Evolutionary conservation across 2,329 filamentous ascomycete species (phyloP), one percentile per base, ranked within the genome.

Genomic region (Ascochyta viciae-villosae): DNA sequence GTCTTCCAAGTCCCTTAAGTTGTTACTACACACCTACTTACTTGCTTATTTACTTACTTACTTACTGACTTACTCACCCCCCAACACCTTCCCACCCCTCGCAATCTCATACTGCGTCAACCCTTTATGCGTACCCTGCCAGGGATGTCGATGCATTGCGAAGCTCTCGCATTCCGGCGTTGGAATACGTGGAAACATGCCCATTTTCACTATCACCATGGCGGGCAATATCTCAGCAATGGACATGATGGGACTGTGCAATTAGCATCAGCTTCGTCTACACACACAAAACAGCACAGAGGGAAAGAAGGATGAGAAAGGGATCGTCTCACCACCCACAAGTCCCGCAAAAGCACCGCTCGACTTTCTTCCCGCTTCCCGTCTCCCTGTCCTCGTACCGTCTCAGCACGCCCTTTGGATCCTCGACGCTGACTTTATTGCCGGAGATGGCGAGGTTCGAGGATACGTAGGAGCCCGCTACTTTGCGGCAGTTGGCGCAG

Each of bases 401-500:
- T 58, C 77, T 82, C 61, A 83, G 50, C 27, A 76, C 80, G 0
- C 77, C 77, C 50, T 80, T 73, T 2, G 75, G 70, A 55, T 82
- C 80, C 8, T 76, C 67, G 34, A 82, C 76, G 3, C 72, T 70
- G 27, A 83, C 79, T 47, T 82, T 81, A 24, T 77, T 74, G 38
- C 73, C 71, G 49, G 78, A 75, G 22, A 81, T 78, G 6, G 73
- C 66, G 13, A 81, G 60, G 56, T 80, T 79, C 19, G 69, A 61
- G 0, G 77, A 62, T 3, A 77, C 74, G 49, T 75, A 77, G 5
- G 75, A 77, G 42, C 81, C 81, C 2, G 80, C 74, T 0, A 78
- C 74, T 64, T 83, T 83, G 38, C 80, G 77, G 68, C 81, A 83
- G 57, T 83, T 84, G 31, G 73, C 67, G 67, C 82, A 83, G 58